Base-by-base conservation (phyloP, 169 alveolate species). In the Perkinsus chesapeaki region DNA sequence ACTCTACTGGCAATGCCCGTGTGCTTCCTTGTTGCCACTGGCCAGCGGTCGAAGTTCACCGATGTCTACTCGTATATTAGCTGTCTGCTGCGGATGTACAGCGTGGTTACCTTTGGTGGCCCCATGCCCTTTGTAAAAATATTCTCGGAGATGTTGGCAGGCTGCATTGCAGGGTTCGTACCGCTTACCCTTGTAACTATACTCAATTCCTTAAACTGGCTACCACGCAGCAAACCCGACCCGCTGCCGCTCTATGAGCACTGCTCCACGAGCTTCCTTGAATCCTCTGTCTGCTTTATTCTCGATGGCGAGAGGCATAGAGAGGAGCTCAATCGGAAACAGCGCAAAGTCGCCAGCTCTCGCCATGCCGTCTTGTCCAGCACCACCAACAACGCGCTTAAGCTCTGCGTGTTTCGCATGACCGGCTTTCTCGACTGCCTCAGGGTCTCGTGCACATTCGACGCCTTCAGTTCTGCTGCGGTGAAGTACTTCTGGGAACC, bases 401-500 rank as follows among this genome's bases (percentile, higher is more conserved):
- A 60, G 82, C 82, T 60, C 37, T 60, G 82, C 82, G 82, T 60
- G 3, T 60, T 60, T 23, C 82, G 82, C 12, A 60, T 60, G 82
- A 60, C 82, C 3, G 82, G 82, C 82, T 60, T 60, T 34, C 82
- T 60, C 36, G 82, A 60, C 23, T 60, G 82, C 82, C 82, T 60
- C 37, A 60, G 82, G 31, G 82, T 60, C 82, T 60, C 82, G 37
- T 60, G 82, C 27, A 60, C 82, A 23, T 16, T 60, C 3, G 82
- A 60, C 82, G 82, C 82, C 23, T 60, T 60, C 82, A 60, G 82
- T 16, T 60, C 82, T 27, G 82, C 82, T 9, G 82, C 82, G 3
- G 82, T 60, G 82, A 60, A 60, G 82, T 60, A 60, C 82, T 60
- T 60, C 82, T 60, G 82, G 82, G 82, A 60, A 34, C 82, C 82